A percentile compares a stretch with the other conserved stretches of the same genome.
Conservation (phyloP, 768 basidiomycete species). For the Tricholoma terreum region DNA sequence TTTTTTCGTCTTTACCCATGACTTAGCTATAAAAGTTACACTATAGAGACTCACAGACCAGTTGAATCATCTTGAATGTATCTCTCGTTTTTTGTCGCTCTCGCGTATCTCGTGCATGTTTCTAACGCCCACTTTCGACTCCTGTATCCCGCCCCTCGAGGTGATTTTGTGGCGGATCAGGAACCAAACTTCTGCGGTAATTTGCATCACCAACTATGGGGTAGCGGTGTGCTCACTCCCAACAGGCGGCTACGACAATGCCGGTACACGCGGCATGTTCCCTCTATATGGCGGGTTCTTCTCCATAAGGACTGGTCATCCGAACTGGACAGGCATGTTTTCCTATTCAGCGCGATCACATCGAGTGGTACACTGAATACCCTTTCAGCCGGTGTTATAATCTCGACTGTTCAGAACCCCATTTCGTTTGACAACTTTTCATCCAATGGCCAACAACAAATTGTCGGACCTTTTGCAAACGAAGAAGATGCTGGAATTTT, state of each 20-base stretch:
- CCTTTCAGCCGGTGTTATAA: conserved; percentile 43
- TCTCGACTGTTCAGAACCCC: conserved; percentile 61
- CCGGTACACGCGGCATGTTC: conserved; percentile 60
- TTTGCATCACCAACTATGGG: conserved; percentile 15
- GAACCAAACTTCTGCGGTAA: conserved; percentile 66
- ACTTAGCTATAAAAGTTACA: background rate
- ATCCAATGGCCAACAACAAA: conserved; percentile 26
- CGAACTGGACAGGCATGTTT: conserved; percentile 46
- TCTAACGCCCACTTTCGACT: conserved; percentile 73
- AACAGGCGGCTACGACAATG: conserved; percentile 58
- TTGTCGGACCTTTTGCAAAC: conserved; percentile 44
- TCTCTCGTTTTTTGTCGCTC: conserved; percentile 33
- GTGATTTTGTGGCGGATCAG: conserved; percentile 54
- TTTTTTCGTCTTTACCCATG: conserved; percentile 3
- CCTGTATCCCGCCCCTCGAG: conserved; percentile 67
- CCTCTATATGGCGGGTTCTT: conserved; percentile 63
- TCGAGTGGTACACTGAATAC: background rate
- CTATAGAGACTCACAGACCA: conserved; percentile 4
- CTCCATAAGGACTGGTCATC: conserved; percentile 56
- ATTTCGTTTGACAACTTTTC: conserved; percentile 62
- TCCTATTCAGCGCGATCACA: background rate
- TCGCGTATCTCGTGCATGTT: conserved; percentile 34
- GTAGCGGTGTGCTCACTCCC: background rate
- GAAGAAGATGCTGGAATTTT: conserved; percentile 50
- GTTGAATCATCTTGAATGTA: conserved; percentile 5